Evolutionary conservation across 805 yeast species (phyloP).

Genomic region (Sporopachydermia quercuum): DNA sequence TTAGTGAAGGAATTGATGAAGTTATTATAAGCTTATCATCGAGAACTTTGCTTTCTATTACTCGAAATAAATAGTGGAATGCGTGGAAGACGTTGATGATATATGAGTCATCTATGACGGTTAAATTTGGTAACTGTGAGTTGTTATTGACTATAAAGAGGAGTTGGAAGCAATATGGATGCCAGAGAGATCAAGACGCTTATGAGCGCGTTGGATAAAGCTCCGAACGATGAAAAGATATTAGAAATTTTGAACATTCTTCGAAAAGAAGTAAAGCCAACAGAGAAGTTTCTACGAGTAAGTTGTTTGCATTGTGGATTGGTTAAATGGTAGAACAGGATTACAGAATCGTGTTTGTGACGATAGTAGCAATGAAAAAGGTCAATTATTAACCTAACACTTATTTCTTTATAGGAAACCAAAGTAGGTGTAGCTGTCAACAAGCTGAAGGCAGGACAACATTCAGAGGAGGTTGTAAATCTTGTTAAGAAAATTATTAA

Average conservation of each 20-base stretch:
- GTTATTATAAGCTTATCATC: too few species aligned
- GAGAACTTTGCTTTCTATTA: too few species aligned
- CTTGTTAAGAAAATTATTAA: constrained; percentile 73
- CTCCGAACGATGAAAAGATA: constrained; percentile 47
- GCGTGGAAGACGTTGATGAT: too few species aligned
- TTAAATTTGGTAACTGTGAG: too few species aligned
- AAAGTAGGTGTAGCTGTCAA: constrained; percentile 96
- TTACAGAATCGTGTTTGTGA: neutral
- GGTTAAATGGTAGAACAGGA: neutral
- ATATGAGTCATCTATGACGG: too few species aligned
- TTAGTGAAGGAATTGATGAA: too few species aligned
- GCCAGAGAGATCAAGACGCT: constrained; percentile 57
- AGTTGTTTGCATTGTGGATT: constrained; percentile 8
- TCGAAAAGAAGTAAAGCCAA: constrained; percentile 62
- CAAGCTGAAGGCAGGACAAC: constrained; percentile 56
- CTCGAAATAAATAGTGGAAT: too few species aligned
- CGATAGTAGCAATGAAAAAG: neutral
- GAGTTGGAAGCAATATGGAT: too few species aligned
- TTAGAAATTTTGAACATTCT: constrained; percentile 50
- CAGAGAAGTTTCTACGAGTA: constrained; percentile 66
- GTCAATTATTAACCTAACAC: neutral
- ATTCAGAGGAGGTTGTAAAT: constrained; percentile 41
- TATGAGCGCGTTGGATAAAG: constrained; percentile 61
- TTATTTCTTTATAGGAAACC: constrained; percentile 37
- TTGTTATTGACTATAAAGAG: too few species aligned